Conservation (phyloP, 768 basidiomycete species). For the Pleurotus sapidus region DNA sequence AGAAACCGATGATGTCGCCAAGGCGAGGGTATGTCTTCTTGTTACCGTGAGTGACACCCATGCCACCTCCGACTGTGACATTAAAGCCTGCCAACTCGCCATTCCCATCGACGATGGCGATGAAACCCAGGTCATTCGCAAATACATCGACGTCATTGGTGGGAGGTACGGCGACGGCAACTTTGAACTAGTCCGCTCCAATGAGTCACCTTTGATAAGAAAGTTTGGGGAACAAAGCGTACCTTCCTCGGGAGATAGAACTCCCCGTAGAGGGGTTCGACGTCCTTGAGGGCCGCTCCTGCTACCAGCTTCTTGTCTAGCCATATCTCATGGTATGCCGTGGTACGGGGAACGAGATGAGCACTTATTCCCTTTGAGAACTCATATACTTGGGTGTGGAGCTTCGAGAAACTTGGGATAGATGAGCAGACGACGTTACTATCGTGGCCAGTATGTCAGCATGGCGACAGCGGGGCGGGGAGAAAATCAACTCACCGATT, state of each 20-base stretch:
- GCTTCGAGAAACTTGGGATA: constrained; percentile 83
- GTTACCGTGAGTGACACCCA: constrained; percentile 99
- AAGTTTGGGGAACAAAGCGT: constrained; percentile 10
- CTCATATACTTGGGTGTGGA: constrained; percentile 80
- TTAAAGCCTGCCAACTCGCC: constrained; percentile 91
- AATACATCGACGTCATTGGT: constrained; percentile 96
- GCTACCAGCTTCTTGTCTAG: constrained; percentile 95
- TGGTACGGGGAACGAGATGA: constrained; percentile 84
- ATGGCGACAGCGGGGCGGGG: not conserved
- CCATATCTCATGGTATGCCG: constrained; percentile 99
- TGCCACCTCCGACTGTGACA: constrained; percentile 91
- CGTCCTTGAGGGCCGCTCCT: constrained; percentile 90
- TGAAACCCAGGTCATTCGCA: constrained; percentile 95
- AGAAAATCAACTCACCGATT: constrained; percentile 59
- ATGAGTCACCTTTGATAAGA: constrained; percentile 4
- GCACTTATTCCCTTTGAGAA: constrained; percentile 84
- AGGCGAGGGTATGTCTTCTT: constrained; percentile 97
- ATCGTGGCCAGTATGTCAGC: constrained; percentile 6
- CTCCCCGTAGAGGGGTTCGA: constrained; percentile 96
- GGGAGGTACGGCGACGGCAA: constrained; percentile 94
- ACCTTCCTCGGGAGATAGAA: constrained; percentile 97
- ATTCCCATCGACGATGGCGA: constrained; percentile 78
- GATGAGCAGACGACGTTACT: constrained; percentile 92
- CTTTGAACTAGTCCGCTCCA: constrained; percentile 72
- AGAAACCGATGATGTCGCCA: constrained; percentile 89